These are phyloP conservation scores for Chlamydomonas sp. DNA, from an alignment of 139 green algal genomes.

Conservation along the genomic window DNA sequence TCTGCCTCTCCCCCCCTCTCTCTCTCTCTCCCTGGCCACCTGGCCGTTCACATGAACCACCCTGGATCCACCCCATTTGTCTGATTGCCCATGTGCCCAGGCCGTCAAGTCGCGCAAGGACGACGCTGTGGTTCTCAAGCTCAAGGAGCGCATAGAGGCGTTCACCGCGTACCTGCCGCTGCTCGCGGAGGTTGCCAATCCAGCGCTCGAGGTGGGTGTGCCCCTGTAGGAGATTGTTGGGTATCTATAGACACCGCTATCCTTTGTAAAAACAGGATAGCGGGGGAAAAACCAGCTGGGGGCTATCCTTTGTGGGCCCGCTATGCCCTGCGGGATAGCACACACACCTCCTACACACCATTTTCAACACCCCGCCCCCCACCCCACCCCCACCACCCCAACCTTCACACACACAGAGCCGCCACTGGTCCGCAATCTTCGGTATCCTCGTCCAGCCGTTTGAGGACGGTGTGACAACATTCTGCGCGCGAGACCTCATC, in stretches of 20 bases:
- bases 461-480: constrained; percentile 18
- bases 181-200: constrained; percentile 29
- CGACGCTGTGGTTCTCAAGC: constrained; percentile 40
- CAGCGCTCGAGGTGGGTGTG: not conserved
- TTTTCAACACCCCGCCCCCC: not conserved
- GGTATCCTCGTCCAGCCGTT: constrained; percentile 15
- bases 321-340: no score
- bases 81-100: no score
- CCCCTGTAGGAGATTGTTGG: not conserved
- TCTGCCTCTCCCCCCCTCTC: not conserved
- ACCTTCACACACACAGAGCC: no score
- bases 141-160: constrained; percentile 61
- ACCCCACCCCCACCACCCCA: not conserved
- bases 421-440: constrained; percentile 47
- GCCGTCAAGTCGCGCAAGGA: constrained; percentile 34
- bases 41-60: not conserved
- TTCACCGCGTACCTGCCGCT: constrained; percentile 54
- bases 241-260: no score
- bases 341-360: not conserved
- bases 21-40: not conserved
- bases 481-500: constrained; percentile 23
- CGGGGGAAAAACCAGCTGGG: no score
- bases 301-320: no score
- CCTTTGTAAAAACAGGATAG: no score
- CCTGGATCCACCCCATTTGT: no score